phyloP scores from a whole-genome alignment of 768 basidiomycete genomes.

The Gymnopilus junonius region DNA sequence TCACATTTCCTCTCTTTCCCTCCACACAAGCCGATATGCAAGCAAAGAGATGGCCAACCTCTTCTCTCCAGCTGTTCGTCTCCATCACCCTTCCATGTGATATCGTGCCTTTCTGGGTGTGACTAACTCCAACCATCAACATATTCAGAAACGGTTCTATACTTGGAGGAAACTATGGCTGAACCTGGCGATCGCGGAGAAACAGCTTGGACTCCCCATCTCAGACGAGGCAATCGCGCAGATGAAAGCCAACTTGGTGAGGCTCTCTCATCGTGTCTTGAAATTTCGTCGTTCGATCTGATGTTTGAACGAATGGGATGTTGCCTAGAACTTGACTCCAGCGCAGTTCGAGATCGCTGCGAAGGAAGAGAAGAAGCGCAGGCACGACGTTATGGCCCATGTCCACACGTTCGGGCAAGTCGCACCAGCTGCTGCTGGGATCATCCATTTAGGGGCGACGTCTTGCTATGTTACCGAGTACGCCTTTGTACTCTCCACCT shows the following conservation, averaged over 20 bases:
- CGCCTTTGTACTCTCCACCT: constrained; percentile 28
- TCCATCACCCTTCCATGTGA: neutral
- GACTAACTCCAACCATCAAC: neutral
- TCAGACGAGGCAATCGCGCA: constrained; percentile 89
- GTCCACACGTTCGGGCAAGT: constrained; percentile 96
- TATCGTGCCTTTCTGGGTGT: neutral
- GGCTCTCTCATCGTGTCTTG: neutral
- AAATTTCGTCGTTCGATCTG: neutral
- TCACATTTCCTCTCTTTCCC: neutral
- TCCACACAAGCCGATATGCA: constrained; percentile 83
- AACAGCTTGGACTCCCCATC: constrained; percentile 91
- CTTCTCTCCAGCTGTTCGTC: constrained; percentile 86
- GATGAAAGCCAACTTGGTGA: constrained; percentile 91
- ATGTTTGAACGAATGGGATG: neutral
- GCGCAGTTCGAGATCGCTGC: constrained; percentile 93
- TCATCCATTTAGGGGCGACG: constrained; percentile 96
- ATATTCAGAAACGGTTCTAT: constrained; percentile 81
- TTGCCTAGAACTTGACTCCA: constrained; percentile 73
- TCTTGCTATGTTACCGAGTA: constrained; percentile 99
- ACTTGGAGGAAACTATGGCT: constrained; percentile 98
- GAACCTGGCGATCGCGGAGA: constrained; percentile 94
- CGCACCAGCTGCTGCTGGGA: constrained; percentile 95
- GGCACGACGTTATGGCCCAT: constrained; percentile 99
- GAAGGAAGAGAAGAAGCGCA: constrained; percentile 92
- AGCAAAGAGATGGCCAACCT: constrained; percentile 98